Base-by-base conservation (phyloP, 306 rosid genomes). In the Gastrolobium villosum region DNA sequence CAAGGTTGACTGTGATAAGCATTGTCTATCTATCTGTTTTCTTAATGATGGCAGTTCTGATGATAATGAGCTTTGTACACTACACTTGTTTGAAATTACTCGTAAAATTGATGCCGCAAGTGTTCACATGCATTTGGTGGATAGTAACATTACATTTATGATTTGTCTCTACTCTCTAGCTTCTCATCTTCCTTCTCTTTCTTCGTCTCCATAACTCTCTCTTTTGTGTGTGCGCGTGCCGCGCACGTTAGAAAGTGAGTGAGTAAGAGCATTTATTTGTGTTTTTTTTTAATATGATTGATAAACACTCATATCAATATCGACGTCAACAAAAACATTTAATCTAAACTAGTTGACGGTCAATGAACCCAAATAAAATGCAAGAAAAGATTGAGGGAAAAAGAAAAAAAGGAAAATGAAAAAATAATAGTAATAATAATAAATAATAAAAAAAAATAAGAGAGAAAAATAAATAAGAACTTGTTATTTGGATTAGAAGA, bases 61-160 rank as follows among this genome's bases (percentile, higher is more conserved):
- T 50, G 20, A 70, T 50, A 15, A 35, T 50, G 26, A 70, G 32
- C 48, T 67, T 44, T 67, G 37, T 77, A 11, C 20, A n/a, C 75
- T 77, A 7, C 41, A 57, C 11, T 7, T 8, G 35, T 57, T 56
- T 67, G 56, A 15, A 34, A 28, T 1, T 68, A 28, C 36, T 30
- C 60, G 14, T 36, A 14, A 44, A 5, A 49, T 37, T 46, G 49
- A 61, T 45, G 49, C 26, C 20, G 28, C 34, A 14, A 36, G 63
- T 20, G 64, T 72, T 63, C 14, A 36, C 13, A 5, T 7, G 63
- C 74, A 40, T 41, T 28, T 41, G 48, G 37, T 39, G 9, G 6
- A 37, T 40, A 39, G 53, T 53, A 13, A 14, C 37, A 52, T 15
- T 64, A 1, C 55, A 50, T 44, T 65, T 49, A 30, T 62, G 14